Conservation (phyloP, 192 early-diverging fungal genomes). For the Spinellus fusiger region DNA sequence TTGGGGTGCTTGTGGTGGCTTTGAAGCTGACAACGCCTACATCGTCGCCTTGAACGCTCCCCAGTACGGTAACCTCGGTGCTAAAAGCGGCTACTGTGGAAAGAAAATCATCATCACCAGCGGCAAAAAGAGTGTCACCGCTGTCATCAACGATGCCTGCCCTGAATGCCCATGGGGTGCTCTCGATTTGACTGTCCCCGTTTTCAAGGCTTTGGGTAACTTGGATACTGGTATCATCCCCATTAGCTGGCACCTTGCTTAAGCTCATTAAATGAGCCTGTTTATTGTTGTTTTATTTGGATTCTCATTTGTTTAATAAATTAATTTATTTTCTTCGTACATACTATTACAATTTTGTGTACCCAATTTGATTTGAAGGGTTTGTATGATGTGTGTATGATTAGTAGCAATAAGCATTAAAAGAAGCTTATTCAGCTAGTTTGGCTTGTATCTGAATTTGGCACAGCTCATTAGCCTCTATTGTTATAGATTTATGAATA, state of each 20-base stretch:
- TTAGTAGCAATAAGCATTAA: no score
- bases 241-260: conserved; percentile 37
- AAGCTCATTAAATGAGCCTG: conserved; percentile 6
- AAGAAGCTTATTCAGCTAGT: background rate
- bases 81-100: conserved; percentile 27
- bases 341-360: background rate
- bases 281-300: background rate
- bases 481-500: no score
- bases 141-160: conserved; percentile 39
- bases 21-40: conserved; percentile 31
- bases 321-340: background rate
- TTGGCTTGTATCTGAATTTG: background rate
- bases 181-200: conserved; percentile 36
- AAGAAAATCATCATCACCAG: conserved; percentile 21
- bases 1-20: conserved; percentile 27
- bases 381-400: background rate
- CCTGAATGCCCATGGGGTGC: conserved; percentile 28
- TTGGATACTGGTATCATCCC: conserved; percentile 26
- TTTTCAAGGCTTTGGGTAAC: conserved; percentile 33
- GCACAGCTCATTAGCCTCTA: background rate
- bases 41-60: conserved; percentile 40
- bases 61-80: conserved; percentile 24
- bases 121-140: conserved; percentile 29
- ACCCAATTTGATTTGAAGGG: background rate
- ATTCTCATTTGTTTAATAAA: background rate